Percentiles rank a stretch among this genome's conserved stretches.
Conservation (phyloP, 371 early-diverging fungal species). For the Capillidium heterosporum region DNA sequence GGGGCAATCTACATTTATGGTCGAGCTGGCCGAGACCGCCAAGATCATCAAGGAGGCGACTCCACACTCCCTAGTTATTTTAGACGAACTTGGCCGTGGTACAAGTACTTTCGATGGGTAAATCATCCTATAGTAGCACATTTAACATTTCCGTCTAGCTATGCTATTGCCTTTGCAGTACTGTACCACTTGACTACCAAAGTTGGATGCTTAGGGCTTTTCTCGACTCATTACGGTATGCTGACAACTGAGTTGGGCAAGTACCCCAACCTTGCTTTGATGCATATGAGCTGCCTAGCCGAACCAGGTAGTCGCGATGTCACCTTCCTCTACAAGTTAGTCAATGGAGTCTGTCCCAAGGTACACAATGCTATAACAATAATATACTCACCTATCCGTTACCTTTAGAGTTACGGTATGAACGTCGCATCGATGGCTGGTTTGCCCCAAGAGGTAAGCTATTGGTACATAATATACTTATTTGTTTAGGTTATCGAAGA, state of each 20-base stretch:
- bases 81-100: constrained; percentile 99
- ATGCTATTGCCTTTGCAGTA: constrained; percentile 92
- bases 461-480: not conserved
- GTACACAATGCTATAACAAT: constrained; percentile 12
- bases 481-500: not conserved
- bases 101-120: constrained; percentile 96
- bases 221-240: constrained; percentile 96
- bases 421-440: constrained; percentile 95
- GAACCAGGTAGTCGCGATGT: constrained; percentile 72
- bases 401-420: constrained; percentile 50
- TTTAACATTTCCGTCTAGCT: constrained; percentile 14
- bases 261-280: constrained; percentile 32
- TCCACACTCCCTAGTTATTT: constrained; percentile 82
- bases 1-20: constrained; percentile 99
- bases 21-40: constrained; percentile 92
- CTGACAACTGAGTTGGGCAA: constrained; percentile 68
- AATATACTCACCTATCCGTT: not conserved
- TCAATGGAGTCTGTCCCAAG: constrained; percentile 61
- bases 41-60: constrained; percentile 90
- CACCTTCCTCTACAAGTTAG: constrained; percentile 92
- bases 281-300: constrained; percentile 67
- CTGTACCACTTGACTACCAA: constrained; percentile 69
- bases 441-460: constrained; percentile 31
- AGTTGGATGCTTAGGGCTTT: constrained; percentile 78
- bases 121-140: constrained; percentile 8